These are phyloP conservation scores for Crithidia fasciculata DNA, from an alignment of 208 protist genomes.

Conservation along the genomic window DNA sequence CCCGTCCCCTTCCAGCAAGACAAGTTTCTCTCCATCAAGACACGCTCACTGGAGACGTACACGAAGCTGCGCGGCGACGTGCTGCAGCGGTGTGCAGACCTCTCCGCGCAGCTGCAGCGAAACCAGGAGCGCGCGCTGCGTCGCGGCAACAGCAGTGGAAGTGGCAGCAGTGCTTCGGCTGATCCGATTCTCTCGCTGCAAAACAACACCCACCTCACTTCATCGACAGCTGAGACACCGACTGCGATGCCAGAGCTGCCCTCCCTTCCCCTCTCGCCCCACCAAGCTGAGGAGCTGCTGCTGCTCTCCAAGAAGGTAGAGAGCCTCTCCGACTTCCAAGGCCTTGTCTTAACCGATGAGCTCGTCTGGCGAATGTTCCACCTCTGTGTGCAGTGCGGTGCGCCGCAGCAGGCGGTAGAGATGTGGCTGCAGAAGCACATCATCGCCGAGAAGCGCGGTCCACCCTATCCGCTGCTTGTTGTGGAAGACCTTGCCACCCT, in stretches of 20 bases:
- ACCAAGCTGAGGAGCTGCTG: slow-evolving; percentile 58
- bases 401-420: slow-evolving; percentile 38
- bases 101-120: slow-evolving; percentile 26
- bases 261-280: slow-evolving; percentile 32
- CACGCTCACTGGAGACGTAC: slow-evolving; percentile 55
- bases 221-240: too few species aligned
- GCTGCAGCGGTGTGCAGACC: slow-evolving; percentile 41
- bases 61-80: slow-evolving; percentile 52
- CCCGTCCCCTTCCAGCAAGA: slow-evolving; percentile 62
- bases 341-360: slow-evolving; percentile 71
- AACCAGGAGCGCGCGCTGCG: slow-evolving; percentile 12
- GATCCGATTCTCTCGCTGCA: too few species aligned
- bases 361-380: slow-evolving; percentile 65
- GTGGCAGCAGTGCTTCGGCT: too few species aligned
- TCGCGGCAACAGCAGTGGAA: too few species aligned
- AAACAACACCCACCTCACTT: too few species aligned
- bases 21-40: slow-evolving; percentile 85
- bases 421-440: slow-evolving; percentile 43
- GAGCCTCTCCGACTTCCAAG: slow-evolving; percentile 51
- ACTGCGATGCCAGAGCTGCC: neutral
- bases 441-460: slow-evolving; percentile 38
- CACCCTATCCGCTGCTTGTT: slow-evolving; percentile 44
- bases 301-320: slow-evolving; percentile 50
- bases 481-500: slow-evolving; percentile 34
- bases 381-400: slow-evolving; percentile 51